Base-by-base conservation (phyloP, 768 basidiomycete species). In the Tubosaeta sp. region DNA sequence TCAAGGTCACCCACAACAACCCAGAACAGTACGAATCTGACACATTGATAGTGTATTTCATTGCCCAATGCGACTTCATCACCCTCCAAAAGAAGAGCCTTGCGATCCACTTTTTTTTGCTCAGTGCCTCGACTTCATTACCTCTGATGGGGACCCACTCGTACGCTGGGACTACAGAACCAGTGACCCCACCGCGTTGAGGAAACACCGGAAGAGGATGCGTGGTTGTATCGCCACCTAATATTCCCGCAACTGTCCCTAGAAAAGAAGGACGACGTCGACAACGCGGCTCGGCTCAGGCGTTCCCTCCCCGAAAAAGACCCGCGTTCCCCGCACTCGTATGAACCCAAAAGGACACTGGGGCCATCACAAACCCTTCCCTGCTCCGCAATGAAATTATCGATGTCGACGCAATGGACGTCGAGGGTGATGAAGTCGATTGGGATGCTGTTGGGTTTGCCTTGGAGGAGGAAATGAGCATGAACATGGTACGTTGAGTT, bases 121-220 rank as follows among this genome's bases (percentile, higher is more conserved):
- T 26, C 14, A 46, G 31, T 66, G 65, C 35, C 62, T 58, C 7
- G 43, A 27, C 48, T 10, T 29, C 8, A n/a, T 29, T 22, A 34
- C 14, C 3, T 9, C n/a, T 2, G 25, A 17, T 32, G 27, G 46
- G 3, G 26, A 38, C 0, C 11, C 51, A 8, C 13, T 31, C 22
- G 4, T 11, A 16, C 52, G 25, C 0, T 68, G 67, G 35, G 39
- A 53, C 12, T 70, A 56, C 45, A 54, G 37, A 31, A 69, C 68
- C 2, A 17, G 52, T 5, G 64, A 68, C 38, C 64, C 68, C 11
- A 62, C 66, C 0, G 52, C 62, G 31, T 42, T 70, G 6, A 54
- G 64, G 6, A 65, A 50, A 41, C 64, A 70, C 45, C 56, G 68
- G 7, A 59, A 62, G 41, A 49, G 42, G 13, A 17, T 19, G 16